Conservation (phyloP, 2,329 filamentous ascomycete genomes). For the Myriosclerotinia scirpicola region DNA sequence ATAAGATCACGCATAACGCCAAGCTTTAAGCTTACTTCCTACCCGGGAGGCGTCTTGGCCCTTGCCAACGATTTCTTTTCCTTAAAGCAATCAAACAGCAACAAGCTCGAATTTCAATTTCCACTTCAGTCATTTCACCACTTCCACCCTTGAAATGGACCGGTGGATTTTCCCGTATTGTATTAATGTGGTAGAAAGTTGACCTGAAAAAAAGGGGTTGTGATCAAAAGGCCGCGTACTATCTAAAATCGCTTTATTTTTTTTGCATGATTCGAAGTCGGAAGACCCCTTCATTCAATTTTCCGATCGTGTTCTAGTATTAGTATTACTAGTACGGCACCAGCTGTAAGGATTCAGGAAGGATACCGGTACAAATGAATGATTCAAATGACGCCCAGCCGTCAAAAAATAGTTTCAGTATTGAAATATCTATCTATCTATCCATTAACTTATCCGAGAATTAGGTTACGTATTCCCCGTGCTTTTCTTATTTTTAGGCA, state of each 20-base stretch:
- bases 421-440: too few relatives aligned
- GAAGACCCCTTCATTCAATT: neutral
- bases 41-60: neutral
- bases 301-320: neutral
- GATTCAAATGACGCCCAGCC: neutral
- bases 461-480: neutral
- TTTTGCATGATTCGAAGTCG: conserved; percentile 5
- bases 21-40: neutral
- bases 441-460: neutral
- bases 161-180: neutral
- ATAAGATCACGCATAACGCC: conserved; percentile 8
- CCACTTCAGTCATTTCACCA: conserved; percentile 3
- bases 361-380: neutral
- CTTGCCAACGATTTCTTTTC: conserved; percentile 1
- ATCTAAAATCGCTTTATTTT: neutral
- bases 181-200: neutral
- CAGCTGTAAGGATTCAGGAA: neutral
- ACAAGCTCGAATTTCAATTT: neutral
- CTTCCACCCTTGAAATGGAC: neutral
- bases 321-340: neutral
- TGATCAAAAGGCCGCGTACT: conserved; percentile 9
- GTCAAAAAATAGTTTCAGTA: too few relatives aligned
- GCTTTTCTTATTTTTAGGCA: conserved; percentile 8
- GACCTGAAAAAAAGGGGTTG: neutral
- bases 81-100: neutral